A percentile compares a stretch with the other conserved stretches of the same genome.
These are phyloP conservation scores for Penicillium sp. DNA, from an alignment of 2,329 filamentous ascomycete species.

Conservation along the genomic window DNA sequence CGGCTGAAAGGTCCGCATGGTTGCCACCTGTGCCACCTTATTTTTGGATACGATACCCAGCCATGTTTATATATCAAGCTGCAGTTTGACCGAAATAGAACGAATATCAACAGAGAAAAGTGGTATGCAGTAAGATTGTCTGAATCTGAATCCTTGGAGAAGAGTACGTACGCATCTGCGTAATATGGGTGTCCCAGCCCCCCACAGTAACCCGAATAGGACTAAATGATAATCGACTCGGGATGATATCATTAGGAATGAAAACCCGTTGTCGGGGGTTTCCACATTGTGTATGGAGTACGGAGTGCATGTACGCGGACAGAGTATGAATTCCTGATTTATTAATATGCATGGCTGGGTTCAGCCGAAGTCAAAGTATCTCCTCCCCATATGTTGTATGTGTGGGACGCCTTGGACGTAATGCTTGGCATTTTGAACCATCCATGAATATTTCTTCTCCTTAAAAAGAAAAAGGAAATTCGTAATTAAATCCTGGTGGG, in stretches of 20 bases:
- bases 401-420: not conserved
- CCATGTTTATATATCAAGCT: not conserved
- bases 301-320: not conserved
- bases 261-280: slow-evolving; percentile 5
- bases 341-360: not conserved
- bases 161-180: slow-evolving; percentile 12
- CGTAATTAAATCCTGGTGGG: not conserved
- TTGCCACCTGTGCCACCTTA: slow-evolving; percentile 1
- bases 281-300: not conserved
- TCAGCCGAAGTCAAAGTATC: slow-evolving; percentile 1
- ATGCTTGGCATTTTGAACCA: not conserved
- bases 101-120: not conserved
- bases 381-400: too few species aligned
- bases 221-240: slow-evolving; percentile 6
- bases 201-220: slow-evolving; percentile 4
- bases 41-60: not conserved
- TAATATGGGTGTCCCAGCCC: slow-evolving; percentile 2
- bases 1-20: not conserved
- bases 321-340: not conserved
- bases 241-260: slow-evolving; percentile 10
- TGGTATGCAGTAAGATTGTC: not conserved
- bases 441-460: not conserved
- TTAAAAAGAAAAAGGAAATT: not conserved
- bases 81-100: not conserved
- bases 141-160: not conserved